Conservation (phyloP, 176 grass and related monocot species). For the Canna indica region DNA sequence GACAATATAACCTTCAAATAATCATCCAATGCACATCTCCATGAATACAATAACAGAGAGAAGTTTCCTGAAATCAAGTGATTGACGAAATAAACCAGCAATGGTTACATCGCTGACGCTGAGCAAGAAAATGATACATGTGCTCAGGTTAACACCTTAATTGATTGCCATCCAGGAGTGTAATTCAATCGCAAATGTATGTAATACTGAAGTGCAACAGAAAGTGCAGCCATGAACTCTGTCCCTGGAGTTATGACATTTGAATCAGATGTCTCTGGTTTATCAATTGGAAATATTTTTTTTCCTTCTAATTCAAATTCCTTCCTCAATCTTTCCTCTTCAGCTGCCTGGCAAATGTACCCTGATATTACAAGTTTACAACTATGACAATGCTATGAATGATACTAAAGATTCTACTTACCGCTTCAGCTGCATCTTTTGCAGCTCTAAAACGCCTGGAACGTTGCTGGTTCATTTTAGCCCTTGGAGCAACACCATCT, state of each 20-base stretch:
- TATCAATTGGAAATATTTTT: constrained; percentile 42
- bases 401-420: constrained; percentile 24
- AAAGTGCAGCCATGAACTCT: constrained; percentile 81
- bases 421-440: constrained; percentile 72
- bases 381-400: too few species aligned
- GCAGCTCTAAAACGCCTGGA: constrained; percentile 80
- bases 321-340: constrained; percentile 71
- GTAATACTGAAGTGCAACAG: constrained; percentile 80
- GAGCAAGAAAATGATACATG: constrained; percentile 5
- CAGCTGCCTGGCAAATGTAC: constrained; percentile 43
- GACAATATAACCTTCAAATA: constrained; percentile 85
- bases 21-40: constrained; percentile 28
- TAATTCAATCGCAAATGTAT: constrained; percentile 79
- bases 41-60: constrained; percentile 31
- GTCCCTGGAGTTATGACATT: constrained; percentile 97
- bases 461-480: constrained; percentile 97
- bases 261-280: constrained; percentile 59
- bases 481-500: constrained; percentile 91
- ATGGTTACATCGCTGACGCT: constrained; percentile 28
- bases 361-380: too few species aligned
- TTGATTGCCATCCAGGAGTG: constrained; percentile 68
- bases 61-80: constrained; percentile 22
- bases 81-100: constrained; percentile 25
- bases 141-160: constrained; percentile 52
- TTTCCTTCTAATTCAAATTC: constrained; percentile 64